Evolutionary conservation across 139 green algal species (phyloP).

Genomic region (Coelastrella sp.): DNA sequence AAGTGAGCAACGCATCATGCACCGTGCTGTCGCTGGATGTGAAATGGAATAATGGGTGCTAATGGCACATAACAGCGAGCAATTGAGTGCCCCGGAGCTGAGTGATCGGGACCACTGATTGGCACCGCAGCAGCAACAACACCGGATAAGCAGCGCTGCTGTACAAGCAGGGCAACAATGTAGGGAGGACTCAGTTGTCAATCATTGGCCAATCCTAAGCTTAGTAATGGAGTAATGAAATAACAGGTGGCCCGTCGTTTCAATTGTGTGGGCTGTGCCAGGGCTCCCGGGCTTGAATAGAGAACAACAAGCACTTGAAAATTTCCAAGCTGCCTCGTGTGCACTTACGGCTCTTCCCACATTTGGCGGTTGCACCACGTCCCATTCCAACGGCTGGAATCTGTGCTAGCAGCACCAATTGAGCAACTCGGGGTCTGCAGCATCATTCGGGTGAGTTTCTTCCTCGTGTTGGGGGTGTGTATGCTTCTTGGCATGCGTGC

Average conservation of each 20-base stretch:
- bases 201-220: too few species aligned
- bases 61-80: neutral
- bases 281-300: too few species aligned
- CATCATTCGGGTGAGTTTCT: neutral
- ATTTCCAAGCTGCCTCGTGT: neutral
- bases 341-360: too few species aligned
- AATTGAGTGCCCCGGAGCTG: neutral
- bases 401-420: neutral
- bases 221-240: neutral
- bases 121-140: neutral
- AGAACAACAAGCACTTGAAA: neutral
- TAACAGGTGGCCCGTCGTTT: neutral
- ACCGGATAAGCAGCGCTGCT: neutral
- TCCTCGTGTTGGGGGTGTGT: neutral
- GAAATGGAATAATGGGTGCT: neutral
- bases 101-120: neutral
- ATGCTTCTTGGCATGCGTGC: neutral
- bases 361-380: neutral
- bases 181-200: too few species aligned
- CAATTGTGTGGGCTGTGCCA: neutral
- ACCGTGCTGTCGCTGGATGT: neutral
- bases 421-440: neutral
- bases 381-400: neutral
- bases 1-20: slow-evolving; percentile 27
- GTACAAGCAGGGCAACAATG: neutral